Evolutionary conservation across 164 flowering plant species (phyloP).

Genomic region (Berberis thunbergii): DNA sequence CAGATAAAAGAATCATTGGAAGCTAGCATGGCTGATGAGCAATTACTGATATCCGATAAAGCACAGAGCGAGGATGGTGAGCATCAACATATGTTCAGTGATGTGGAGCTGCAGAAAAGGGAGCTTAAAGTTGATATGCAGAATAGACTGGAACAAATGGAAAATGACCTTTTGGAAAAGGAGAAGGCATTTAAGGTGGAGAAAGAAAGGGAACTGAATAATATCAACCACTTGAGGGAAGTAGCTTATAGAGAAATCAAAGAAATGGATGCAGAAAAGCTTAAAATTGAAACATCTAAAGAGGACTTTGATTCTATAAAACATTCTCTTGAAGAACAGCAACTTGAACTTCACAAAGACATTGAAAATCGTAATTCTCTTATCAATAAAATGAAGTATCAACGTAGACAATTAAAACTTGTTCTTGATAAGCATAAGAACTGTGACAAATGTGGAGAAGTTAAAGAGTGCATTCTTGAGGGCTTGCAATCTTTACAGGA

Average conservation of each 20-base stretch:
- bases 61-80: slow-evolving; percentile 37
- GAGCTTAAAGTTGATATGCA: slow-evolving; percentile 43
- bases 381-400: slow-evolving; percentile 52
- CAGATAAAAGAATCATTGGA: slow-evolving; percentile 52
- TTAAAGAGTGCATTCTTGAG: slow-evolving; percentile 30
- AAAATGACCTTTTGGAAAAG: slow-evolving; percentile 33
- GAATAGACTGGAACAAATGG: slow-evolving; percentile 38
- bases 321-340: slow-evolving; percentile 43
- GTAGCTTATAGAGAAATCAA: slow-evolving; percentile 36
- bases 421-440: slow-evolving; percentile 54
- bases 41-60: slow-evolving; percentile 32
- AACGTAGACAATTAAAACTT: slow-evolving; percentile 37
- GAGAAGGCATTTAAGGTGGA: slow-evolving; percentile 38
- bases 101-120: slow-evolving; percentile 45
- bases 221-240: slow-evolving; percentile 39
- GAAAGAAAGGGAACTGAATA: slow-evolving; percentile 30
- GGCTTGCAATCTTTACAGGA: slow-evolving; percentile 35
- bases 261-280: slow-evolving; percentile 39
- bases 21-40: slow-evolving; percentile 48
- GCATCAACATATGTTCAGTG: slow-evolving; percentile 29
- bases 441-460: slow-evolving; percentile 51
- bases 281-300: slow-evolving; percentile 39
- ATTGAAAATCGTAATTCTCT: slow-evolving; percentile 48
- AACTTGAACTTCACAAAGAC: slow-evolving; percentile 53
- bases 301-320: slow-evolving; percentile 28